A percentile compares a stretch with the other conserved stretches of the same genome.
Evolutionary conservation across 75 land plant species (phyloP).

Genomic region (Chamaecyparis obtusa): DNA sequence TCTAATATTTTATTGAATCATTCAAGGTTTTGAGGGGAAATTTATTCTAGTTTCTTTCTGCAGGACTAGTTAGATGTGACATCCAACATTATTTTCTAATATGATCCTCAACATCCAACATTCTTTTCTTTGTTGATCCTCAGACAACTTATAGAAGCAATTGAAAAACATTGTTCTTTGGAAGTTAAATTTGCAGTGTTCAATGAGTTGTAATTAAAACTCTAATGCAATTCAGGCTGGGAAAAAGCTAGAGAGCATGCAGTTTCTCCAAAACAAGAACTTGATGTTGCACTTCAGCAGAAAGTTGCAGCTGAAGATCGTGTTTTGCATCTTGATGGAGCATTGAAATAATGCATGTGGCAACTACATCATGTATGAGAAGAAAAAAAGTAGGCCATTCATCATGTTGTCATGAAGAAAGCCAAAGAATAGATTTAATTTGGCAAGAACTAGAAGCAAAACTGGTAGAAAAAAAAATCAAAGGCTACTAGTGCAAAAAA

Average conservation of each 20-base stretch:
- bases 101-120: not conserved
- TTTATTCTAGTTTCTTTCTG: not conserved
- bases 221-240: slow-evolving; percentile 57
- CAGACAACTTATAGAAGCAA: not conserved
- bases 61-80: not conserved
- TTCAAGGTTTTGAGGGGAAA: not conserved
- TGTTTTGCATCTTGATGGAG: slow-evolving; percentile 53
- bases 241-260: slow-evolving; percentile 68
- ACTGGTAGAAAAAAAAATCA: slow-evolving; percentile 34
- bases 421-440: slow-evolving; percentile 47
- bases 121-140: not conserved
- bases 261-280: slow-evolving; percentile 45
- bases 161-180: not conserved
- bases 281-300: slow-evolving; percentile 45
- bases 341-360: slow-evolving; percentile 63
- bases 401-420: slow-evolving; percentile 37
- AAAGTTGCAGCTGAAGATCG: slow-evolving; percentile 42
- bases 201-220: not conserved
- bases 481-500: slow-evolving; percentile 37
- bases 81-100: not conserved
- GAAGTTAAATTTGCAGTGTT: not conserved
- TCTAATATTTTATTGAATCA: not conserved
- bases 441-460: slow-evolving; percentile 45
- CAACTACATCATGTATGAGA: slow-evolving; percentile 47
- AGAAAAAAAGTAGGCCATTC: slow-evolving; percentile 55